These are phyloP conservation scores for Toxicodendron radicans DNA, from an alignment of 345 rosid species.

Conservation along the genomic window DNA sequence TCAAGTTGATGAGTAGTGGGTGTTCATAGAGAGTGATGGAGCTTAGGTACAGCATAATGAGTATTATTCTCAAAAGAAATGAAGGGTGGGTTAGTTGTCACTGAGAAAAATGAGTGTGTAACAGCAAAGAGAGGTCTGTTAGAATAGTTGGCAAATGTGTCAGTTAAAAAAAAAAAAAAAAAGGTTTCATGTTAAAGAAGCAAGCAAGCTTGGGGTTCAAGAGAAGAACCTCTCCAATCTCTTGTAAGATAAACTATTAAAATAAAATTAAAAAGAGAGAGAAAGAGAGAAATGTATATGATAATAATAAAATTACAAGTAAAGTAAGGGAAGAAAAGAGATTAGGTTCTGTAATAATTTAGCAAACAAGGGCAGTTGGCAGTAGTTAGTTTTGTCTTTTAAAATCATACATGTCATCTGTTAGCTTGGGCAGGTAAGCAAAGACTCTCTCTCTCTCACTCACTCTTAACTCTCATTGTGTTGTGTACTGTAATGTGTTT, in stretches of 20 bases:
- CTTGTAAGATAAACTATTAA: constrained; percentile 23
- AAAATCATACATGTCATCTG: constrained; percentile 58
- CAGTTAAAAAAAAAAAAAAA: constrained; percentile 34
- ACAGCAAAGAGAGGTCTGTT: constrained; percentile 70
- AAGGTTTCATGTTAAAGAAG: constrained; percentile 47
- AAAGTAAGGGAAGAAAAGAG: constrained; percentile 17
- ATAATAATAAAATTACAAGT: constrained; percentile 21
- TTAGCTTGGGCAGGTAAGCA: constrained; percentile 49
- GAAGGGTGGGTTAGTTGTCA: constrained; percentile 56
- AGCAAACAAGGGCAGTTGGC: constrained; percentile 56
- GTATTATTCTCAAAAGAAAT: constrained; percentile 34
- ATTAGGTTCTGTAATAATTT: constrained; percentile 64
- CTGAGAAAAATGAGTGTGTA: constrained; percentile 61
- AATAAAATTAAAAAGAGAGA: not conserved
- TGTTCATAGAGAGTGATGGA: constrained; percentile 40
- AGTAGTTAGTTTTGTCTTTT: constrained; percentile 61
- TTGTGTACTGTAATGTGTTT: constrained; percentile 6
- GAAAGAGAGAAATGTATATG: constrained; percentile 9
- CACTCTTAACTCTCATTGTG: constrained; percentile 12
- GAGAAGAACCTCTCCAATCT: constrained; percentile 69
- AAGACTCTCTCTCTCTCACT: constrained; percentile 24
- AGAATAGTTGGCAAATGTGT: constrained; percentile 80
- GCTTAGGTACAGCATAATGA: constrained; percentile 31
- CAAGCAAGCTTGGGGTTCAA: constrained; percentile 67
- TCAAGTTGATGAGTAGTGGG: constrained; percentile 36